Evolutionary conservation across 768 basidiomycete genomes (phyloP), one percentile per base, ranked within the genome.

Genomic region (Sutorius australiensis): DNA sequence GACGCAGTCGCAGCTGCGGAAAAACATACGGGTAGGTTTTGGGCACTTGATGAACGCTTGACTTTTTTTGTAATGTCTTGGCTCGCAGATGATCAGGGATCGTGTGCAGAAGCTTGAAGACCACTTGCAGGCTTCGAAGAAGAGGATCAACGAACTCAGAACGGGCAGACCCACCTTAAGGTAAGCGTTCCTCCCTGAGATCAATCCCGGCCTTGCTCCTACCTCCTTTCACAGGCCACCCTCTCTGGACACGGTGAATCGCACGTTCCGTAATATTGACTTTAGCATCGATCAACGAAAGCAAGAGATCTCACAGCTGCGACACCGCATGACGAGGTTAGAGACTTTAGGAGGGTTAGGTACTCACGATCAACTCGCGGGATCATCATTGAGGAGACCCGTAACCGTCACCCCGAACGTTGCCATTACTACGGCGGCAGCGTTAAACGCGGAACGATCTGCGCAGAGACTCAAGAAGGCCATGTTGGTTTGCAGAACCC

Each of bases 191-290:
- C 47, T 46, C 37, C 14, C 14, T 19, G 14, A 45, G 38, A 9
- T 34, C 30, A 13, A 40, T 3, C 8, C 31, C n/a, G 32, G 27
- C 41, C 16, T 1, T 28, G 43, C 41, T 49, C 30, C 53, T 21
- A 42, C 6, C n/a, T 45, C 44, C 30, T 28, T 48, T 58, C 30
- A 21, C 62, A 95, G 92, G 58, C 79, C 91, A 6, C 92, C 93
- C 1, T 83, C 90, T 7, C 71, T 97, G 46, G 94, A 95, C 61
- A 86, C 88, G 1, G 81, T 95, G 65, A 84, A 77, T 59, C 81
- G 90, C 31, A 88, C 91, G 0, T 87, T 89, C 61, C 82, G 87
- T 38, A 94, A 95, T 66, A 91, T 97, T 60, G 87, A 92, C 50
- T 65, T 82, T 17, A 82, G 83, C 0, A 77, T 91, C 55, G 75